Conservation (phyloP, 2,329 filamentous ascomycete genomes). For the Hypoxylon rubiginosum region DNA sequence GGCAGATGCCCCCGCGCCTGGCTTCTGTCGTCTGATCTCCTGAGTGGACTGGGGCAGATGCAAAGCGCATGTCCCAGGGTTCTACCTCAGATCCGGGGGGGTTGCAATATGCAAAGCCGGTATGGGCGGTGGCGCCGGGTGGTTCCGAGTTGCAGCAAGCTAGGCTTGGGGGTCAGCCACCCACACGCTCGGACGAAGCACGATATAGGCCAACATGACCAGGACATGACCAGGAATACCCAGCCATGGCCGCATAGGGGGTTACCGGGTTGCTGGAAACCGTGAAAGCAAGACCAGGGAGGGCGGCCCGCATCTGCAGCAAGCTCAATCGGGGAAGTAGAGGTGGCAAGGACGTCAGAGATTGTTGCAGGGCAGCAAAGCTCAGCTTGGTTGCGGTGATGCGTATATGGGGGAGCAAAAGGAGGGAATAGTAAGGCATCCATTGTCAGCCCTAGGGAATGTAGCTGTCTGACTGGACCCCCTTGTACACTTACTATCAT, state of each 20-base stretch:
- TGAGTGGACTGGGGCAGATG: conserved; percentile 44
- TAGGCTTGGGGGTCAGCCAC: conserved; percentile 33
- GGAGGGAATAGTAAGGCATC: conserved; percentile 14
- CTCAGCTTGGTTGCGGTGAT: conserved; percentile 26
- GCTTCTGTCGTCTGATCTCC: conserved; percentile 27
- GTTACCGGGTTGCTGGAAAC: conserved; percentile 45
- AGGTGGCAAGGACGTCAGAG: conserved; percentile 38
- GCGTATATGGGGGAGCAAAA: conserved; percentile 6
- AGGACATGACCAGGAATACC: conserved; percentile 21
- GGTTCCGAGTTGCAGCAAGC: conserved; percentile 40
- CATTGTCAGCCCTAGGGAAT: conserved; percentile 13
- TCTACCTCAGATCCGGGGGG: conserved; percentile 41
- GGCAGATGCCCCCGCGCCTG: conserved; percentile 38
- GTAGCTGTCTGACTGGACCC: neutral
- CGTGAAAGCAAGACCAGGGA: conserved; percentile 31
- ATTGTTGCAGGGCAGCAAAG: conserved; percentile 38
- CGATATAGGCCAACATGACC: conserved; percentile 21
- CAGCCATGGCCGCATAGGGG: conserved; percentile 29
- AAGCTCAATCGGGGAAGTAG: conserved; percentile 49
- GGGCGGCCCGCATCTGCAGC: conserved; percentile 46
- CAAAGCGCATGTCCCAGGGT: conserved; percentile 46
- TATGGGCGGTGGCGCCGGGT: conserved; percentile 39
- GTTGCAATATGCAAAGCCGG: conserved; percentile 44
- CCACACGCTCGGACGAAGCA: conserved; percentile 11
- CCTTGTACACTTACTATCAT: conserved; percentile 1